Conservation (phyloP, 2,329 filamentous ascomycete genomes). For the Penicillium sp. region DNA sequence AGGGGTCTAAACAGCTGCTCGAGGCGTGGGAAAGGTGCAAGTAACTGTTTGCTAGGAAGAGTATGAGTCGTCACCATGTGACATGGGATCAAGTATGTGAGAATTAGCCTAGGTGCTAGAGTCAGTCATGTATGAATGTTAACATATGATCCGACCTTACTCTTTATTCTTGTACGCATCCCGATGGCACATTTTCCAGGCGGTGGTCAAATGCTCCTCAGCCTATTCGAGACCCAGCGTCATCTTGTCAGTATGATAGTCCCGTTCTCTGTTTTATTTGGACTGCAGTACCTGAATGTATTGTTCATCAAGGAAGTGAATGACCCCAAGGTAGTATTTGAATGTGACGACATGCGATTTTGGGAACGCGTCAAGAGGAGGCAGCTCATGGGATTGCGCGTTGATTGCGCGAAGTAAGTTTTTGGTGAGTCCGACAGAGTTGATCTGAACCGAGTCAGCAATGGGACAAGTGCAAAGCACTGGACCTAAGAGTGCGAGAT, state of each 20-base stretch:
- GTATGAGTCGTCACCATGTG: constrained; percentile 82
- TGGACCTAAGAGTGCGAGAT: not conserved
- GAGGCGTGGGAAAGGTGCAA: constrained; percentile 69
- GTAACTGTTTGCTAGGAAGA: constrained; percentile 65
- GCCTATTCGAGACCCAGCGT: constrained; percentile 46
- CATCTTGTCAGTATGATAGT: not conserved
- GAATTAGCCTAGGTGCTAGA: constrained; percentile 59
- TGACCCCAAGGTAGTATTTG: constrained; percentile 89
- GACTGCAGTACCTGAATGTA: constrained; percentile 60
- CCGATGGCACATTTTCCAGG: constrained; percentile 75
- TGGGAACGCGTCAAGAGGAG: constrained; percentile 70
- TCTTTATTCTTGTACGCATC: constrained; percentile 70
- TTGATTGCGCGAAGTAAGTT: constrained; percentile 80
- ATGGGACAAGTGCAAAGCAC: not conserved
- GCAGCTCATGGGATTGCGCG: constrained; percentile 74
- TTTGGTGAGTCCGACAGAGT: constrained; percentile 80
- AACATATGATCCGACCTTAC: constrained; percentile 43
- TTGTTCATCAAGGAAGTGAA: constrained; percentile 92
- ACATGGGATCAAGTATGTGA: constrained; percentile 92
- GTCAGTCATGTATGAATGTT: constrained; percentile 15
- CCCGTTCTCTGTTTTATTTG: not conserved
- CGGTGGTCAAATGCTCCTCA: constrained; percentile 71
- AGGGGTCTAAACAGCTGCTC: constrained; percentile 74
- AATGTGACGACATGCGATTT: constrained; percentile 90
- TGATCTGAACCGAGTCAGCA: constrained; percentile 50